phyloP scores from a whole-genome alignment of 805 yeast species.

The Sugiyamaella americana region DNA sequence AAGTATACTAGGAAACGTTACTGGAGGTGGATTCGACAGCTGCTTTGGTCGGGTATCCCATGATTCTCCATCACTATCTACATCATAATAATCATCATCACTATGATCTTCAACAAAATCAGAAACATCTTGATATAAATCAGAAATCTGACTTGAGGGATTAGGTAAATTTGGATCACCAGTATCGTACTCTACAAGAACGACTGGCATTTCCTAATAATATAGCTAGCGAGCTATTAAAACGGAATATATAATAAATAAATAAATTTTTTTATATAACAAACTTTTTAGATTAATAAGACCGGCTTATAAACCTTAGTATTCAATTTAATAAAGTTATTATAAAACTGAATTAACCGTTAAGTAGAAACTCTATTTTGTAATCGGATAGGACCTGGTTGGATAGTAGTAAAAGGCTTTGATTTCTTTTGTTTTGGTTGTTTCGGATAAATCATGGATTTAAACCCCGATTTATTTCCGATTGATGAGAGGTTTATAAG shows the following conservation, averaged over 20 bases:
- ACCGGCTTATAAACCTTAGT: no score
- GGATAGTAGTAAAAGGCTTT: not conserved
- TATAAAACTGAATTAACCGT: no score
- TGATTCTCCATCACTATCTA: not conserved
- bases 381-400: conserved; percentile 4
- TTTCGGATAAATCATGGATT: not conserved
- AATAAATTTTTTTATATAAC: no score
- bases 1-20: no score
- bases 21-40: no score
- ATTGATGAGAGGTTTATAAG: conserved; percentile 6
- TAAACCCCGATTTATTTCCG: conserved; percentile 3
- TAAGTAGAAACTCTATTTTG: not conserved
- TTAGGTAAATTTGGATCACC: not conserved
- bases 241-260: no score
- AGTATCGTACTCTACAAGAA: not conserved
- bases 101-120: not conserved
- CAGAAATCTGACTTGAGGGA: not conserved
- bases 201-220: no score
- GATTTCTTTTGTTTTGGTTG: not conserved
- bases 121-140: not conserved
- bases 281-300: no score
- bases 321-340: no score
- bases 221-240: no score
- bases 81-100: not conserved
- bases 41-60: no score